Base-by-base conservation (phyloP, 164 flowering plant species). In the Platanus orientalis region DNA sequence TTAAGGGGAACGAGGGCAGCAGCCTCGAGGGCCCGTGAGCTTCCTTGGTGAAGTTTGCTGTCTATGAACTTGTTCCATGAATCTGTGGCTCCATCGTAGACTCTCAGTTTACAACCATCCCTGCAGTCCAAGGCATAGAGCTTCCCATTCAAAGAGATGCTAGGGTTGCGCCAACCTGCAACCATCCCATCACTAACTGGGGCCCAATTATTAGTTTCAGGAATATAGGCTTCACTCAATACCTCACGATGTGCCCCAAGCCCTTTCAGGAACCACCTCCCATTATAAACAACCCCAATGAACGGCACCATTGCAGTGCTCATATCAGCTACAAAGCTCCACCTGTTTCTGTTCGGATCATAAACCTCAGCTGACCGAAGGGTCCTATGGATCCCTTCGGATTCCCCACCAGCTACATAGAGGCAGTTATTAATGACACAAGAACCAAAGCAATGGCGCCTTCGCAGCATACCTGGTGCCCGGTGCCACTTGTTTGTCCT, bases 261-360 rank as follows among this genome's bases (percentile, higher is more conserved):
- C 44, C 98, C 97, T 61, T 93, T 93, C 14, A 93, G 68, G 63
- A 87, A 90, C 98, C 98, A 93, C 69, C 70, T 85, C 20, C 91
- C 90, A 50, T 85, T 73, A 71, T 88, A 79, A 56, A 90, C 91
- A 2, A 93, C 96, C 42, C 96, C 97, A 39, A 90, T 90, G 56
- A 87, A 89, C n/a, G 98, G 98, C 48, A 93, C 97, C 97, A 93
- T 90, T 6, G 92, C 94, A 0, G 89, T 84, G 81, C 87, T 85
- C 98, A 93, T 90, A 54, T 93, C 98, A 17, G 94, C 71, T 60
- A 93, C 73, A 52, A 83, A 87, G 70, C 73, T 84, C 98, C 98
- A 93, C 54, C 90, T 67, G 66, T 80, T 81, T 69, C 59, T 83
- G 69, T 90, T 93, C 11, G 97, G 97, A 55, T 93, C 97, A 66